Base-by-base conservation (phyloP, 129 eudicot genomes). In the Chrysanthemum seticuspe region DNA sequence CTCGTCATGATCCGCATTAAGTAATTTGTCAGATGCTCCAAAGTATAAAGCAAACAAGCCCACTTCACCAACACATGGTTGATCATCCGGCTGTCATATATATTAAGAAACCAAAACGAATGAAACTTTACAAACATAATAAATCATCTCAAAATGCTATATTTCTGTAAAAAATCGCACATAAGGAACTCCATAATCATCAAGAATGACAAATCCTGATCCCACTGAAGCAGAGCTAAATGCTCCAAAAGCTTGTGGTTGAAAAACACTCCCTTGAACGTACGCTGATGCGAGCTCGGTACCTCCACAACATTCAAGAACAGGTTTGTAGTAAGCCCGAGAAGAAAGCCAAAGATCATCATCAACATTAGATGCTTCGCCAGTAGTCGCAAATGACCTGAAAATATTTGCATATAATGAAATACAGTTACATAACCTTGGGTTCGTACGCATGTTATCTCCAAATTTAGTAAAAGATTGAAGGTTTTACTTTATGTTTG, bases 301-400 rank as follows among this genome's bases (percentile, higher is more conserved):
- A 67, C 99, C 99, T 36, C 99, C 99, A 76, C 97, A 95, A 76
- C 91, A 86, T 82, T 95, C 99, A 55, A 91, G n/a, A 40, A 91
- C 77, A 12, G 99, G 99, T 59, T 78, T 86, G 78, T 95, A 95
- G 80, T 74, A 83, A 23, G 89, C 80, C 83, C 80, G 83, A 15
- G 99, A 90, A 13, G 99, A 91, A 65, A 95, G 97, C 99, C 99
- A 95, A 68, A 95, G 97, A 81, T 91, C 99, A 76, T 91, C 99
- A 67, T 95, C 99, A 25, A 91, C 79, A 47, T 83, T 91, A 14
- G 98, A 93, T 59, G 96, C 79, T 80, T 93, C 98, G 65, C 97
- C 99, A n/a, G 96, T 90, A 13, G 96, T 81, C 47, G 67, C 84
- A 64, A 90, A 95, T 36, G 75, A 64, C 82, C 99, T 95, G 87